Base-by-base conservation (phyloP, 2,329 filamentous ascomycete genomes). In the Monosporascus sp. region DNA sequence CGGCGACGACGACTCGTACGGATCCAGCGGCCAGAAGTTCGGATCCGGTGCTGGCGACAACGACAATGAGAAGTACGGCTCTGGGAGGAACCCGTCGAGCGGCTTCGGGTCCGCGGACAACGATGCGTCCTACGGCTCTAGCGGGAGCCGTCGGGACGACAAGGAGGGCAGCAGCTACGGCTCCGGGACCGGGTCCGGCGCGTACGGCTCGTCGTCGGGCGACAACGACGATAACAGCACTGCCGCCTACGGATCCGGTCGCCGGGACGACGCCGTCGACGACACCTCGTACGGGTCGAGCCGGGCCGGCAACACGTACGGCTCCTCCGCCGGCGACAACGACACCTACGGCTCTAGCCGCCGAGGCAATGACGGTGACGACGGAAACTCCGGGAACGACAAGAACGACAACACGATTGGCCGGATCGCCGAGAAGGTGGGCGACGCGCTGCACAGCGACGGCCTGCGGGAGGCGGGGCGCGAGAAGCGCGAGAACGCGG, bases 401-500 rank as follows among this genome's bases (percentile, higher is more conserved):
- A 58, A 58, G 46, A 61, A 61, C 15, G 75, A 79, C 62, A 80
- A 77, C 49, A 75, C 74, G 17, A 50, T 81, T 22, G 81, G 81
- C 47, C 83, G 81, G 68, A 52, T 84, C 24, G 70, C 84, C 66
- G 79, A 85, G 69, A 84, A 82, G 72, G 77, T 75, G 6, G 80
- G 81, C 8, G 65, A 68, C 14, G 60, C 78, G 48, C 59, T 85
- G 56, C 67, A 75, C 51, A 81, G 72, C 58, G 70, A 75, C 17
- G 70, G 67, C 44, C 52, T 83, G 14, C 70, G 70, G 51, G 66
- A 75, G 58, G 79, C 77, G 67, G 81, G 81, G 4, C 65, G 68
- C 7, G 70, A 68, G 60, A 82, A 78, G 75, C 73, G 80, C 49
- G 74, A 75, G 55, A 68, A 63, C 17, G 66, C 67, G 41, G 69